phyloP scores from a whole-genome alignment of 2,329 filamentous ascomycete genomes.

The Coccinonectria pachysandricola region DNA sequence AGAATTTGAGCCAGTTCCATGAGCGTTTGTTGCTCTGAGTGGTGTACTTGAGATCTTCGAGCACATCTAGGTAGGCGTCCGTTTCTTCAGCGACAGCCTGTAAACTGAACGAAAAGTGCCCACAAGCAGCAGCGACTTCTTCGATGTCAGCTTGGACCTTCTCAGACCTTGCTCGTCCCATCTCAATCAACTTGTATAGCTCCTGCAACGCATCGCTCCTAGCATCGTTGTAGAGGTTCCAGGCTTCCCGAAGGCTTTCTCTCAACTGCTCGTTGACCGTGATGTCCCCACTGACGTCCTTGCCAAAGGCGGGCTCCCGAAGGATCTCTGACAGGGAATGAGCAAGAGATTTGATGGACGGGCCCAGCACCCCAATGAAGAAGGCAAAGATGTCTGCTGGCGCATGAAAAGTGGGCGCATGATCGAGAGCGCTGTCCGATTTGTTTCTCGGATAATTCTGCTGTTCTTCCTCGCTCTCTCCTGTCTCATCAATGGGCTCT shows the following conservation, averaged over 20 bases:
- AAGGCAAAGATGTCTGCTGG: slow-evolving; percentile 82
- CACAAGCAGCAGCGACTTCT: slow-evolving; percentile 94
- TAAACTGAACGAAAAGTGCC: slow-evolving; percentile 88
- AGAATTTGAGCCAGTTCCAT: slow-evolving; percentile 84
- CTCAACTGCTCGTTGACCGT: slow-evolving; percentile 70
- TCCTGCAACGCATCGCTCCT: slow-evolving; percentile 65
- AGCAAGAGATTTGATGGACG: slow-evolving; percentile 92
- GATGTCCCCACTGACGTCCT: slow-evolving; percentile 56
- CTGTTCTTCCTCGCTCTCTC: slow-evolving; percentile 44
- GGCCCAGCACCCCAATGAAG: slow-evolving; percentile 81
- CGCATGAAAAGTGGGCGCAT: slow-evolving; percentile 36
- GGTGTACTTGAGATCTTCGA: slow-evolving; percentile 74
- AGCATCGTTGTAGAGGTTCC: slow-evolving; percentile 67
- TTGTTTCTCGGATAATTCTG: slow-evolving; percentile 14
- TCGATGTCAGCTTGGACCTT: slow-evolving; percentile 87
- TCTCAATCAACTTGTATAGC: slow-evolving; percentile 71
- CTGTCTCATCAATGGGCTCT: slow-evolving; percentile 54
- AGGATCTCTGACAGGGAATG: slow-evolving; percentile 84
- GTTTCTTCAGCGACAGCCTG: slow-evolving; percentile 88
- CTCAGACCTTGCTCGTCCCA: slow-evolving; percentile 56
- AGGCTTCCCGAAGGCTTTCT: slow-evolving; percentile 68
- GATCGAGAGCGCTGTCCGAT: slow-evolving; percentile 21
- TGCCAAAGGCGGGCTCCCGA: slow-evolving; percentile 73
- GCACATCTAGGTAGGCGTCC: slow-evolving; percentile 66
- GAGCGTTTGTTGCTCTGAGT: slow-evolving; percentile 51